Percentiles rank a stretch among this genome's conserved stretches.
Conservation (phyloP, 768 basidiomycete species). For the Hirschioporus abietinus region DNA sequence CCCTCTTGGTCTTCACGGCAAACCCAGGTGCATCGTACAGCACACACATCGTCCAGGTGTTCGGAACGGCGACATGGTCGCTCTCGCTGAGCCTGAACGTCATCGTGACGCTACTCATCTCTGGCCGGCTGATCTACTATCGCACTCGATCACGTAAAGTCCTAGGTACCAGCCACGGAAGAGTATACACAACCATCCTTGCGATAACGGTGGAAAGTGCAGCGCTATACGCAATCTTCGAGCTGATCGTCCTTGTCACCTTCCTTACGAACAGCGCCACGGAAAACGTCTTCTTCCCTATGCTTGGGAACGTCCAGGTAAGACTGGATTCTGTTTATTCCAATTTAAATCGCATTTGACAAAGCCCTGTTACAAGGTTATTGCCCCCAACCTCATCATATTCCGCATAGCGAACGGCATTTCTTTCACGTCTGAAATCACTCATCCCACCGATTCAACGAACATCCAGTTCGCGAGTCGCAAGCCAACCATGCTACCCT, state of each 20-base stretch:
- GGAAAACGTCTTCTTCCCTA: background rate
- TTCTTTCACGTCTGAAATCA: background rate
- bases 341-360: background rate
- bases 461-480: background rate
- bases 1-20: background rate
- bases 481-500: background rate
- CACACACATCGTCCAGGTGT: background rate
- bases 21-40: background rate
- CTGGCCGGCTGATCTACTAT: conserved; percentile 28
- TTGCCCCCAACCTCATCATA: background rate
- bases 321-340: background rate
- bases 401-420: background rate
- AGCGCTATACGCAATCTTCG: conserved; percentile 32
- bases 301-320: background rate
- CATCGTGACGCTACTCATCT: conserved; percentile 35
- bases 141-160: conserved; percentile 3
- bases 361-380: background rate
- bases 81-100: conserved; percentile 38
- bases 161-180: conserved; percentile 26
- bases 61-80: conserved; percentile 12
- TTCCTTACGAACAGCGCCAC: conserved; percentile 27
- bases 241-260: conserved; percentile 35
- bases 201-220: conserved; percentile 37
- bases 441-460: background rate
- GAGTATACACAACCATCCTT: conserved; percentile 32